Evolutionary conservation across 1,284 basidiomycete genomes (phyloP), one percentile per base, ranked within the genome.

Genomic region (Tilletia caries): DNA sequence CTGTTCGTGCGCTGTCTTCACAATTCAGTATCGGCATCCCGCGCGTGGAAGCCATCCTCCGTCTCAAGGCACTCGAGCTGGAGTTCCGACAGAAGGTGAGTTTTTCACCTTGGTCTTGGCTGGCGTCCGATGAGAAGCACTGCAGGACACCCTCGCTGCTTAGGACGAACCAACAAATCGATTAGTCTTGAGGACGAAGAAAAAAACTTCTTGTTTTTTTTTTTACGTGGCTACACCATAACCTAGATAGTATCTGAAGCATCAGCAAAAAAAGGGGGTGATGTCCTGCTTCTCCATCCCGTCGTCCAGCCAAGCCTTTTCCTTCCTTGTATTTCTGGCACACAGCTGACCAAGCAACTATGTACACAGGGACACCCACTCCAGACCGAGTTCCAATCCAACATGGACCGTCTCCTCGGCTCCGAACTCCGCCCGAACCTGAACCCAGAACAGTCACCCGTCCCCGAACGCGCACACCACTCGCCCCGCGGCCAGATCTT

Each of bases 121-220:
- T 34, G 10, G 44, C 34, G 23, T n/a, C 27, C 23, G 20, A 27
- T 58, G 18, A n/a, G 66, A 41, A 27, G 60, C 18, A 18, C n/a
- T 23, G 20, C 8, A 41, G 5, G 8, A 50, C 1, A 41, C 23
- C 50, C 25, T 29, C 13, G 18, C 41, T 23, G 62, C 64, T 62
- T 50, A 75, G 71, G 77, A 77, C 77, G 79, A 73, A 66, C 37
- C 62, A 74, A 70, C 69, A 76, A 73, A 18, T 76, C 79, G 79
- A 79, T 80, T 80, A 80, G 79, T 80, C 79, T 80, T 80, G 79
- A 79, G 79, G 79, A 80, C 79, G 71, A 23, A 20, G 13, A 25
- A 23, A 54, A n/a, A 54, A 13, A 27, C n/a, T 23, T 25, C 29
- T 8, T 29, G 8, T 68, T 62, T 66, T 67, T 8, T 29, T 52